Base-by-base conservation (phyloP, 441 rosid species). In the Croton setiger region DNA sequence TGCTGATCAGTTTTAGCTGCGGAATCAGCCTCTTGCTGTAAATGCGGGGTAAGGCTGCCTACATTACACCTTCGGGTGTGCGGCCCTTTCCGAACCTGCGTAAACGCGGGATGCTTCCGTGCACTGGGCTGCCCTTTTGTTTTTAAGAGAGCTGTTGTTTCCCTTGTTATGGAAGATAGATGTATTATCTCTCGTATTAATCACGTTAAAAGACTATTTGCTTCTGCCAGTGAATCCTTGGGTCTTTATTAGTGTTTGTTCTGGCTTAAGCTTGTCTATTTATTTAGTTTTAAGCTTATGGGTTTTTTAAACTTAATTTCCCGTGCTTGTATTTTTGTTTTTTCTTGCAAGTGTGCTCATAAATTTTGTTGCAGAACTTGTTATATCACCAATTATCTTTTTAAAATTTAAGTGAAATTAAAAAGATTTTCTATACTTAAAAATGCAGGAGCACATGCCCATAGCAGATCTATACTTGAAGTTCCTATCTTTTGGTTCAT, bases 401-500 rank as follows among this genome's bases (percentile, higher is more conserved):
- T 65, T 23, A 39, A n/a, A n/a, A 5, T 37, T 66, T 18, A n/a
- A 41, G 11, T 43, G 56, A 52, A 49, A 14, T 44, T 67, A 43
- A 60, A 14, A 15, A 17, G 20, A 67, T 77, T 48, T 56, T 76
- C 55, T 54, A 60, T 8, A 18, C 45, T 55, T 53, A 74, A 76
- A 78, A 66, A 78, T 82, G 60, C 88, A 96, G 99, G 99, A 74
- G 87, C 83, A 70, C 98, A 92, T 80, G 97, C 99, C 75, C 85
- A 87, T 71, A 81, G 92, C 80, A 89, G 95, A 78, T 89, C 98
- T 49, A 93, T 87, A 27, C 88, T 96, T 78, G 99, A 96, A 84
- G 85, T 96, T 80, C 99, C 99, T 36, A 85, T 92, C 72, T 92
- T 96, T 78, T 96, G 99, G 99, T 92, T 92, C 85, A 87, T 96